These are phyloP conservation scores for Exsudoporus frostii DNA, from an alignment of 768 basidiomycete species.

Conservation along the genomic window DNA sequence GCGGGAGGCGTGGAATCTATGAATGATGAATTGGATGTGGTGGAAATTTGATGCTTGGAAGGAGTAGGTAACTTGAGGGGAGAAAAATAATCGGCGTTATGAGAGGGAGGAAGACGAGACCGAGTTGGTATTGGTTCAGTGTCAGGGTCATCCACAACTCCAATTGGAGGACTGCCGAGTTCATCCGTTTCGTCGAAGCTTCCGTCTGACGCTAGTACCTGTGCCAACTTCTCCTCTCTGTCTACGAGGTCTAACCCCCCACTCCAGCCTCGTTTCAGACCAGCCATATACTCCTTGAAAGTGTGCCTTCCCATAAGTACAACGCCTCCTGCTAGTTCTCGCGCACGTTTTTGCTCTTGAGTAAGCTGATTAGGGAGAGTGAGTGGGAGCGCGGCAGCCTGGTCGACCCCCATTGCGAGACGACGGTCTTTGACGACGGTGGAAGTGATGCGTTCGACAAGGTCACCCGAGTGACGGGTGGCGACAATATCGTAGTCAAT, in stretches of 20 bases:
- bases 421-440: conserved; percentile 71
- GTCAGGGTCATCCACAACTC: conserved; percentile 26
- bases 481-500: conserved; percentile 85
- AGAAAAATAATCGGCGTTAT: conserved; percentile 32
- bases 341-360: conserved; percentile 48
- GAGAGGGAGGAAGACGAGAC: conserved; percentile 36
- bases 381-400: conserved; percentile 39
- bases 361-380: conserved; percentile 53
- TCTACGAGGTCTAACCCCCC: conserved; percentile 66
- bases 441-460: conserved; percentile 72
- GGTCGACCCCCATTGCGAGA: conserved; percentile 60
- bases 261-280: conserved; percentile 82
- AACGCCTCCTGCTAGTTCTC: conserved; percentile 77
- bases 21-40: conserved; percentile 20
- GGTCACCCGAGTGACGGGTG: conserved; percentile 82
- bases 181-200: conserved; percentile 70
- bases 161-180: conserved; percentile 21
- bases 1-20: conserved; percentile 48
- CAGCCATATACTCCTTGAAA: conserved; percentile 93
- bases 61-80: conserved; percentile 29
- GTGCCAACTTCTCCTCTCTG: conserved; percentile 66
- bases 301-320: conserved; percentile 86
- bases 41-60: conserved; percentile 14
- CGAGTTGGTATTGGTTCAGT: conserved; percentile 42
- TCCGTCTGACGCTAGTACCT: conserved; percentile 65